Base-by-base conservation (phyloP, 2,329 filamentous ascomycete genomes). In the Penicillium sp. region DNA sequence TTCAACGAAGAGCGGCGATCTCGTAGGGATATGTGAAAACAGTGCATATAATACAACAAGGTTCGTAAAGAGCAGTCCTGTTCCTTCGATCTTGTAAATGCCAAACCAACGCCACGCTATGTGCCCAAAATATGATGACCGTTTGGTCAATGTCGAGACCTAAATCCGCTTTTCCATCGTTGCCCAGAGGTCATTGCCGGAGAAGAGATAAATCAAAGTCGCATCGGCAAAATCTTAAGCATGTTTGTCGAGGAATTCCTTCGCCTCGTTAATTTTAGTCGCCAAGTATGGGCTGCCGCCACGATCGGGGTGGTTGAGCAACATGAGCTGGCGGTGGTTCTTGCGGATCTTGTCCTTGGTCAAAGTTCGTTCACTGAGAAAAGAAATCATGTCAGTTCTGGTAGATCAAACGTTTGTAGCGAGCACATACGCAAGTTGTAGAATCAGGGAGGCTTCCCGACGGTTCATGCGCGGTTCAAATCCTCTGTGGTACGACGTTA, bases 261-360 rank as follows among this genome's bases (percentile, higher is more conserved):
- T 99, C 40, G 94, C 94, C 77, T 99, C 94, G 78, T 99, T 99
- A 73, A 99, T 89, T 78, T 99, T 99, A 54, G 93, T 97, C 15
- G 94, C 94, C 45, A 99, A 80, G 74, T 97, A 99, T 8, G 94
- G 94, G 73, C 92, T 97, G 40, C 94, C 94, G 65, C 94, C 94
- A 72, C 94, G 89, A 82, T 99, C 94, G 63, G 94, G 94, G 77
- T 99, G 94, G 82, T 99, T 99, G 65, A 96, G 82, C 56, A 99
- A 86, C 93, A 99, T 99, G 66, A 97, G 86, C 54, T 88, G 91
- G 63, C 94, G 89, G 78, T 99, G 94, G 68, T 93, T 91, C 80
- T 97, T 97, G 73, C 94, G 91, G 69, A 99, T 82, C 73, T 96
- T 94, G 47, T 97, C 93, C 78, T 95, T 96, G 58, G 88, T 94